A percentile compares a stretch with the other conserved stretches of the same genome.
Evolutionary conservation across 1,139 yeast genomes (phyloP).

Genomic region (Sugiyamaella pinicola): DNA sequence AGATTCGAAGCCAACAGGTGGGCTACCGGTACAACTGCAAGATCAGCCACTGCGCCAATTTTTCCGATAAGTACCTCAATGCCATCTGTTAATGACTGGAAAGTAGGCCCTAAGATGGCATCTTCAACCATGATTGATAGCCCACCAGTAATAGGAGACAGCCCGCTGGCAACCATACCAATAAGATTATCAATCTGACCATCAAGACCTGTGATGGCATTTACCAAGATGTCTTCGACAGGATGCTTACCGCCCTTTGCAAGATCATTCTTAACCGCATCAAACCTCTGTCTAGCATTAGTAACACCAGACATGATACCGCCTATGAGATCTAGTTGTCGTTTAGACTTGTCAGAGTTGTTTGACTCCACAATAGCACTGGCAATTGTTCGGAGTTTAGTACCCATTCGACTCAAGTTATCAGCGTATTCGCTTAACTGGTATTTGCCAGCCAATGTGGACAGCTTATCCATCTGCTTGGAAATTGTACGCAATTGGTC

Average conservation of each 20-base stretch:
- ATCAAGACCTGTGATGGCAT: slow-evolving; percentile 38
- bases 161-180: slow-evolving; percentile 31
- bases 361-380: slow-evolving; percentile 10
- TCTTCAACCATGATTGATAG: slow-evolving; percentile 33
- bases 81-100: slow-evolving; percentile 42
- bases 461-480: slow-evolving; percentile 25
- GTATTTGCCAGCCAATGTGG: slow-evolving; percentile 25
- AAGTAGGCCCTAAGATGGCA: slow-evolving; percentile 37
- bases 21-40: slow-evolving; percentile 29
- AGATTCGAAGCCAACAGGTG: slow-evolving; percentile 27
- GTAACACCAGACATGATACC: slow-evolving; percentile 27
- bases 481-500: slow-evolving; percentile 27
- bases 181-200: slow-evolving; percentile 39
- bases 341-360: slow-evolving; percentile 9
- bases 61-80: slow-evolving; percentile 39
- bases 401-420: slow-evolving; percentile 15
- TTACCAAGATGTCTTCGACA: slow-evolving; percentile 31
- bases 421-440: slow-evolving; percentile 18
- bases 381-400: slow-evolving; percentile 12
- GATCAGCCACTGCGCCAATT: slow-evolving; percentile 35
- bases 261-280: slow-evolving; percentile 28
- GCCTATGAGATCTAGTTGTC: slow-evolving; percentile 21
- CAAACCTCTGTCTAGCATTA: slow-evolving; percentile 33
- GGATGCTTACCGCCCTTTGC: slow-evolving; percentile 32
- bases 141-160: slow-evolving; percentile 35